Percentiles rank a stretch among this genome's conserved stretches.
Conservation (phyloP, 2,329 filamentous ascomycete genomes). For the Myriosclerotinia scirpicola region DNA sequence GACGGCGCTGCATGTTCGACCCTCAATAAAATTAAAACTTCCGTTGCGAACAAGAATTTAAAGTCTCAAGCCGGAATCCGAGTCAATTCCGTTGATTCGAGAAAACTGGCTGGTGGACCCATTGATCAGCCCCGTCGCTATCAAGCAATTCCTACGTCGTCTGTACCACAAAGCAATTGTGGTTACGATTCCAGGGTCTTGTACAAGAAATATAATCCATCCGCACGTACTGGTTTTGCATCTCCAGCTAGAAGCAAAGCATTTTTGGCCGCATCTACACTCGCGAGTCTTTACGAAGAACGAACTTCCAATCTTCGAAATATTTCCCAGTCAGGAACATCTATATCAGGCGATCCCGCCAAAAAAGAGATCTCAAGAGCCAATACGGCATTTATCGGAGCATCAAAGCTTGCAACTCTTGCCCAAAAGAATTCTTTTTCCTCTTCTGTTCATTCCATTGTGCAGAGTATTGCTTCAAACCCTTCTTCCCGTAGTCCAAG, state of each 20-base stretch:
- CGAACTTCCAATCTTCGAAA: not conserved
- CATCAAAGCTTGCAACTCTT: conserved; percentile 3
- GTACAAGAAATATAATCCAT: conserved; percentile 23
- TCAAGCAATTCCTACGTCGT: conserved; percentile 24
- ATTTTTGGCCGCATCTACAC: conserved; percentile 22
- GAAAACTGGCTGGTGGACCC: conserved; percentile 18
- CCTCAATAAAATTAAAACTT: conserved; percentile 20
- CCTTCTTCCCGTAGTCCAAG: conserved; percentile 47
- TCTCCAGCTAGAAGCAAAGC: conserved; percentile 15
- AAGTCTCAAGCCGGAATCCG: not conserved
- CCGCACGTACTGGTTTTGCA: not conserved
- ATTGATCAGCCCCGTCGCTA: conserved; percentile 27
- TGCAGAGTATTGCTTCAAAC: conserved; percentile 30
- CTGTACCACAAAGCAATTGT: conserved; percentile 14
- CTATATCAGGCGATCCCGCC: not conserved
- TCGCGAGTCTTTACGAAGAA: conserved; percentile 23
- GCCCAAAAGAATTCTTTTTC: conserved; percentile 21
- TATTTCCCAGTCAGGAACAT: not conserved
- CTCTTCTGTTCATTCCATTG: conserved; percentile 28
- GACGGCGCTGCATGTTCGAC: conserved; percentile 31
- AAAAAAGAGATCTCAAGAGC: conserved; percentile 2
- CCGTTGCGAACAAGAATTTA: conserved; percentile 14
- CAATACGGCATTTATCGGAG: conserved; percentile 19
- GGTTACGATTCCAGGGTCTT: conserved; percentile 33
- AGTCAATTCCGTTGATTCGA: not conserved